phyloP scores from a whole-genome alignment of 352 stramenopile genomes.

The Phytopythium delawarense region DNA sequence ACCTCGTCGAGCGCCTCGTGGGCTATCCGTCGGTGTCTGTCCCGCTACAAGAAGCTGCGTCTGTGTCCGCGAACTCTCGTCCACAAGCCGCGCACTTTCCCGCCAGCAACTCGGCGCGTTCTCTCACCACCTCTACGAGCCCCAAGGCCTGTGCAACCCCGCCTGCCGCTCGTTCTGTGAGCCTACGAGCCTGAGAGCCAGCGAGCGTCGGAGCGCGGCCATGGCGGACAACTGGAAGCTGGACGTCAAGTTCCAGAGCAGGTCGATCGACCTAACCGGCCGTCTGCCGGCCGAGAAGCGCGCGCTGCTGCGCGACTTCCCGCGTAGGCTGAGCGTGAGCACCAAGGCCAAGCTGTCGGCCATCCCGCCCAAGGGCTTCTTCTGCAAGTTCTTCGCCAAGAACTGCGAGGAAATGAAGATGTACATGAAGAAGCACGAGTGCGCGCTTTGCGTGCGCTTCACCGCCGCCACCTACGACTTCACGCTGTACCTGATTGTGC shows the following conservation, averaged over 20 bases:
- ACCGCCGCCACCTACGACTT: conserved; percentile 79
- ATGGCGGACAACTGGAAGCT: conserved; percentile 82
- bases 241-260: conserved; percentile 83
- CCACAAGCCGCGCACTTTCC: neutral
- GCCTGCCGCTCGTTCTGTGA: neutral
- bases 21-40: conserved; percentile 1
- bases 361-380: conserved; percentile 84
- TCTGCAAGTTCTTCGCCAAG: conserved; percentile 88
- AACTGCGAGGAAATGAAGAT: conserved; percentile 81
- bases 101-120: neutral
- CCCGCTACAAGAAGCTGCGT: neutral
- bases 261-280: conserved; percentile 63
- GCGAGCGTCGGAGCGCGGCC: neutral
- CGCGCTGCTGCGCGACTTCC: conserved; percentile 70
- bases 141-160: neutral
- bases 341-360: conserved; percentile 76
- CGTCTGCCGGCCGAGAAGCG: conserved; percentile 80
- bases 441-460: conserved; percentile 80
- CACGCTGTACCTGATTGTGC: conserved; percentile 79
- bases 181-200: neutral
- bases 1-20: neutral
- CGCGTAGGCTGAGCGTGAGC: conserved; percentile 61
- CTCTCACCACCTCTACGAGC: neutral
- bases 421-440: conserved; percentile 88
- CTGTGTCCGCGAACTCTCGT: neutral